A percentile compares a stretch with the other conserved stretches of the same genome.
These are phyloP conservation scores for Arxiozyma heterogenica DNA, from an alignment of 1,139 yeast species.

Conservation along the genomic window DNA sequence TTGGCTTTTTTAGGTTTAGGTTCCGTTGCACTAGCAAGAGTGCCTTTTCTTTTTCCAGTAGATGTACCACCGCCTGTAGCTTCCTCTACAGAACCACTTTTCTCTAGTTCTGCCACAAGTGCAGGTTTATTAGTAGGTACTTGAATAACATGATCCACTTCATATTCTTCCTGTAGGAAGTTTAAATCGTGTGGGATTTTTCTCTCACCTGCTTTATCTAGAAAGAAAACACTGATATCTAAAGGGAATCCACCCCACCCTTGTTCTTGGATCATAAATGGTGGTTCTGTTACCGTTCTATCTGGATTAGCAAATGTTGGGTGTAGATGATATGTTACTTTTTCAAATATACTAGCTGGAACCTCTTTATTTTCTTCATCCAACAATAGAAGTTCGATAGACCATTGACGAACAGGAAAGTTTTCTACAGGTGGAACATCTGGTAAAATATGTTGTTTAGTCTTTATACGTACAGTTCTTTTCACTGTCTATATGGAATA, in stretches of 20 bases:
- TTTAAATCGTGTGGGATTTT: slow-evolving; percentile 83
- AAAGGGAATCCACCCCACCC: slow-evolving; percentile 99
- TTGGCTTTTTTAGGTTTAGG: slow-evolving; percentile 62
- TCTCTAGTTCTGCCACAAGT: slow-evolving; percentile 62
- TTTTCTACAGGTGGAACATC: slow-evolving; percentile 85
- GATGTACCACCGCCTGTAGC: slow-evolving; percentile 11
- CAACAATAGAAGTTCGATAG: slow-evolving; percentile 63
- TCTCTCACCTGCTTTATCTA: slow-evolving; percentile 83
- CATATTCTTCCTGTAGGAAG: slow-evolving; percentile 68
- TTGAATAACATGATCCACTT: slow-evolving; percentile 64
- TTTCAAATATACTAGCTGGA: slow-evolving; percentile 84
- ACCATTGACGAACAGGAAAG: slow-evolving; percentile 95
- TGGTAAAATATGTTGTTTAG: slow-evolving; percentile 73
- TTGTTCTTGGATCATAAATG: slow-evolving; percentile 85
- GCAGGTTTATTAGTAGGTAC: slow-evolving; percentile 73
- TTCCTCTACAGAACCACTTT: slow-evolving; percentile 60
- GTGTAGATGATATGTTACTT: slow-evolving; percentile 86
- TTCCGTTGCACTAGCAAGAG: slow-evolving; percentile 27
- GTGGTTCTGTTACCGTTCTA: slow-evolving; percentile 70
- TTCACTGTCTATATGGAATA: slow-evolving; percentile 41
- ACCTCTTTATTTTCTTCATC: slow-evolving; percentile 75
- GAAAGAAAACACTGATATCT: slow-evolving; percentile 64
- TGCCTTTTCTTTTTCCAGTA: slow-evolving; percentile 33
- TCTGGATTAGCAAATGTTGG: slow-evolving; percentile 91
- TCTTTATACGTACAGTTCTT: slow-evolving; percentile 82